phyloP scores from a whole-genome alignment of 2,329 filamentous ascomycete genomes.

The Ophiostoma angusticollis region DNA sequence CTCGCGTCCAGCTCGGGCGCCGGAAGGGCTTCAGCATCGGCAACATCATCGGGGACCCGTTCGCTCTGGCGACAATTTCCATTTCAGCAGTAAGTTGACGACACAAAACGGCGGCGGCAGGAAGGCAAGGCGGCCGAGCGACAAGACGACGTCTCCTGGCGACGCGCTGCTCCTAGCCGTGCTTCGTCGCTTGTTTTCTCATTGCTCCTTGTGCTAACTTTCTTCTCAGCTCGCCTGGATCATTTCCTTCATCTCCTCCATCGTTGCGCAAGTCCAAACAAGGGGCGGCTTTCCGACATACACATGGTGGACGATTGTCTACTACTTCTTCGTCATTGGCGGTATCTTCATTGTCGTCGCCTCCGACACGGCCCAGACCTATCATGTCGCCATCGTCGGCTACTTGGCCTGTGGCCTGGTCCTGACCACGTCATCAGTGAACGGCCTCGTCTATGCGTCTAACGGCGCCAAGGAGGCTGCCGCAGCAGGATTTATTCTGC shows the following conservation, averaged over 20 bases:
- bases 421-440: conserved; percentile 74
- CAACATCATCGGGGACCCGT: conserved; percentile 92
- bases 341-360: conserved; percentile 74
- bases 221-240: conserved; percentile 72
- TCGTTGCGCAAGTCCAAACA: conserved; percentile 52
- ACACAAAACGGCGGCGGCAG: too few species aligned
- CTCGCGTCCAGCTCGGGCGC: conserved; percentile 41
- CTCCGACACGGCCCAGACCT: conserved; percentile 72
- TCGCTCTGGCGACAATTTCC: conserved; percentile 86
- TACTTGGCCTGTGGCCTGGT: conserved; percentile 76
- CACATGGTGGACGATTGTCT: conserved; percentile 83
- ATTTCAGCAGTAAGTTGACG: conserved; percentile 73
- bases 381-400: conserved; percentile 82
- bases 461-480: conserved; percentile 68
- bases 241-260: conserved; percentile 77
- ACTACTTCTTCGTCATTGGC: conserved; percentile 69
- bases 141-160: too few species aligned
- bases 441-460: conserved; percentile 68
- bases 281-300: conserved; percentile 60
- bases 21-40: conserved; percentile 57
- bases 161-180: too few species aligned
- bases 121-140: too few species aligned
- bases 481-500: conserved; percentile 81
- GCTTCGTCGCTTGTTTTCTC: not conserved
- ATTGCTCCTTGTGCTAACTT: not conserved